Base-by-base conservation (phyloP, 2,329 filamentous ascomycete species). In the Hypoxylon rubiginosum region DNA sequence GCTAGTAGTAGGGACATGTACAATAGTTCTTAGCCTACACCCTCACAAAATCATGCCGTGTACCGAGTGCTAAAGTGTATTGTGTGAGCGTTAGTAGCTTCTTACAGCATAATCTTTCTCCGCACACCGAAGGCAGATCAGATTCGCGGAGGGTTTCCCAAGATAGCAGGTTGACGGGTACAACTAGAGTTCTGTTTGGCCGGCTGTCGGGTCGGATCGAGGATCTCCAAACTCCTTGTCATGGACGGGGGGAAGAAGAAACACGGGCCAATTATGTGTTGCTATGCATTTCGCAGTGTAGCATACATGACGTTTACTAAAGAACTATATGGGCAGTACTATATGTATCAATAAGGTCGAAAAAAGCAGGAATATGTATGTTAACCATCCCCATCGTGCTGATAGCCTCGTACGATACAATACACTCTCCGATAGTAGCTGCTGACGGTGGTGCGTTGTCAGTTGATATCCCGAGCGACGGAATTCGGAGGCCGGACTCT, bases 181-280 rank as follows among this genome's bases (percentile, higher is more conserved):
- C 10, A 39, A 17, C 15, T 17, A 17, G 43, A 49, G 15, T 30
- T 62, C 56, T 64, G 53, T 59, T 59, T 58, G 30, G 49, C 19
- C 30, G 46, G 48, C 8, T 58, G 62, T 28, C 53, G 56, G 54
- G 50, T 62, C 56, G 39, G 59, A 66, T 69, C 66, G 59, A 67
- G 41, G 59, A 63, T 63, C 59, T 30, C n/a, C 43, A 24, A 28
- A 61, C 58, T 9, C 43, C 28, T 54, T 36, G 45, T 30, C 54
- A 57, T 52, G 55, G 41, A 49, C 36, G 32, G 39, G 41, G 39
- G 15, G 39, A 41, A 5, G 17, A 36, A 8, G n/a, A 43, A 41
- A 56, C 41, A 32, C 56, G 50, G 66, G 45, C 59, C 63, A 69
- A 66, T 66, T 49, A 55, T 36, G 36, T 60, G 32, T 41, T 10